Base-by-base conservation (phyloP, 495 filamentous ascomycete genomes). In the Tuber brumale region DNA sequence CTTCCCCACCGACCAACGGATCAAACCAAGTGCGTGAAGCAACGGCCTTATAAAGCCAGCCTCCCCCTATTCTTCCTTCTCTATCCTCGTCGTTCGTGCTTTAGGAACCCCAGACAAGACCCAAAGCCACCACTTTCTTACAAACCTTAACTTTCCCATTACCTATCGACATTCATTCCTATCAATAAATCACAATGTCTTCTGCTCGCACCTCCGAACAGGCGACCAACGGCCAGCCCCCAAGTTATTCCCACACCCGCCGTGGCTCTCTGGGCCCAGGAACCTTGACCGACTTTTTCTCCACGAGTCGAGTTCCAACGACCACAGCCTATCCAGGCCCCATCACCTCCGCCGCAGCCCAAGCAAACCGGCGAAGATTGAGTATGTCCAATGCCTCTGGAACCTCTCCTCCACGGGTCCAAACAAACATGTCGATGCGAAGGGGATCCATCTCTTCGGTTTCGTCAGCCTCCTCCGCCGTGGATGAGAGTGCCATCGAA, bases 371-470 rank as follows among this genome's bases (percentile, higher is more conserved):
- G 76, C 91, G 91, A 69, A 93, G 95, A 74, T 89, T 97, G 76
- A 97, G 95, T 73, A 89, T 98, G 82, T 92, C 92, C 61, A 94
- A 93, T 6, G 85, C 95, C 75, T 92, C 92, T 39, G 93, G 93
- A 70, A 87, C 87, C 66, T 94, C 94, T 19, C 92, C 94, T 6
- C 81, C 79, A 48, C 72, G 74, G n/a, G 16, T 79, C 9, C 75
- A 80, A 43, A 88, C 86, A 66, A 84, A 85, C 76, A 88, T 87
- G 61, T 85, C 84, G 42, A 83, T 90, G 57, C 90, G 93, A 57
- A 90, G 91, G 44, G 91, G 89, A 76, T 97, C 94, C 83, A 83
- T 91, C 73, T 89, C 89, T 71, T 90, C 89, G 77, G 89, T 93
- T 43, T 91, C 90, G 66, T 91, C 91, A 69, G 89, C 89, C 79